Base-by-base conservation (phyloP, 2,329 filamentous ascomycete genomes). In the Penicillium olsonii region DNA sequence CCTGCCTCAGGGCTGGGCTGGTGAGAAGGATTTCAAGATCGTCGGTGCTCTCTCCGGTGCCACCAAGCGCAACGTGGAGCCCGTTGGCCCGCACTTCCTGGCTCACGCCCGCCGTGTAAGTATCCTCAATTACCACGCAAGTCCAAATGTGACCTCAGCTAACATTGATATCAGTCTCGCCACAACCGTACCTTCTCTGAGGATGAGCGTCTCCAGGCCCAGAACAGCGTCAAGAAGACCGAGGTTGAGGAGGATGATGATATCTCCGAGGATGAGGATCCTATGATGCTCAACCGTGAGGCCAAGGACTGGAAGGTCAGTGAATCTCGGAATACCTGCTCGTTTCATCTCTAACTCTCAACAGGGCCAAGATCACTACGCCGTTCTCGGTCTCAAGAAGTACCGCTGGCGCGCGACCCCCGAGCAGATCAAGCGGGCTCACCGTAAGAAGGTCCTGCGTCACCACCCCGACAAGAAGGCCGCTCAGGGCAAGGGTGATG, bases 401-500 rank as follows among this genome's bases (percentile, higher is more conserved):
- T 92, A 95, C 80, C 88, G 94, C 66, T 94, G 82, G 79, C 89
- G 84, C 75, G 95, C 94, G 46, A 96, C 90, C 51, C 92, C 96
- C 75, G 92, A 97, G 61, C 92, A 97, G 80, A 97, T 99, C 81
- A 97, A 96, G 83, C 89, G 90, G 65, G 94, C 95, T 61, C 92
- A 99, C 79, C 90, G 94, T 79, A 96, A 95, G 85, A 99, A 99
- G 87, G 94, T 99, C 59, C 87, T 99, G 60, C 92, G 91, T 78
- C 94, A 99, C 75, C 94, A 99, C 75, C 94, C 94, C 55, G 94
- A 99, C 75, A 99, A 99, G 87, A 95, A 95, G 79, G 94, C 95
- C 14, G 94, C 94, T 22, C 83, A 87, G 40, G 94, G 94, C 54
- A 83, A 84, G 65, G 83, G 84, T 62, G 92, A 97, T 66, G 92